Evolutionary conservation across 352 stramenopile species (phyloP), one percentile per base, ranked within the genome.

Genomic region (Phytophthora pseudosyringae): DNA sequence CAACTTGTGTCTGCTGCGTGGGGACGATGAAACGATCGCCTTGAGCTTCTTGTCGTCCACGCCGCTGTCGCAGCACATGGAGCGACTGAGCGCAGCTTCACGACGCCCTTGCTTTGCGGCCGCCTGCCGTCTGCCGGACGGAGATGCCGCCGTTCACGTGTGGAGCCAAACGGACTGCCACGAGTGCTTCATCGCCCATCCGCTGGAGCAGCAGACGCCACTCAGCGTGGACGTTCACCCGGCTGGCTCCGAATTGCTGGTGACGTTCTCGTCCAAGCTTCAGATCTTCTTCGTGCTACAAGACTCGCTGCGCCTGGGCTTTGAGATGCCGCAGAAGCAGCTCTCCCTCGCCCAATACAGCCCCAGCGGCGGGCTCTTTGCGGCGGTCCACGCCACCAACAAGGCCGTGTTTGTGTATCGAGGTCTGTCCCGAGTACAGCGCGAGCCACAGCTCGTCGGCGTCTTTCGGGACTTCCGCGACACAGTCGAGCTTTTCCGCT

Each of bases 251-350:
- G 86, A 93, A 45, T 16, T 94, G 16, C 21, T 86, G 0, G 50
- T 94, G 12, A 69, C 76, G 0, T 82, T 93, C 41, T 43, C 52
- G 28, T 72, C 67, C 10, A 90, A 88, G 50, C 40, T 94, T 16
- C 69, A 89, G 41, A 70, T 93, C 5, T 91, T 75, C 57, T 76
- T 80, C 12, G 60, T 91, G 10, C 59, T 94, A 21, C 76, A 90
- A 35, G 83, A 94, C 50, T 71, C 76, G 0, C 45, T 94, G 3
- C 74, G 76, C 16, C 62, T 92, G 12, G 77, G 59, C 28, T 94
- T 90, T 47, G 86, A 94, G 50, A 59, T 90, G 7, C 64, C 70
- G 1, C 65, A 86, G 16, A 91, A 90, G 32, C 82, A 91, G 33
- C 72, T 88, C 13, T 78, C 76, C 2, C 72, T 86, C 4, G 74